phyloP scores from a whole-genome alignment of 2,329 filamentous ascomycete genomes.

The Fusarium aywerte region DNA sequence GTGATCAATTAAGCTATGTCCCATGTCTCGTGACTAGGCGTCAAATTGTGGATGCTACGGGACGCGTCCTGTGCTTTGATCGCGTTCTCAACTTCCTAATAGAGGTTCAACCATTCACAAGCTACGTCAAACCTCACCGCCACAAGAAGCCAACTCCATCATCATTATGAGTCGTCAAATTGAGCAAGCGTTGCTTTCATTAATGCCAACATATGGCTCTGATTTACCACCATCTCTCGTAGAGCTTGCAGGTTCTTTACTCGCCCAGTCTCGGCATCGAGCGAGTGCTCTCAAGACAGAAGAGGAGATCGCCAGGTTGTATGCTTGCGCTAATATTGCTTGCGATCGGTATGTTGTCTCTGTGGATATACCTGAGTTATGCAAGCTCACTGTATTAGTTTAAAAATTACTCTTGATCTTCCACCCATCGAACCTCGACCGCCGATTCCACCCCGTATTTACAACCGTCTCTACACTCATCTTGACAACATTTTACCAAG shows the following conservation, averaged over 20 bases:
- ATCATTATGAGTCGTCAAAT: slow-evolving; percentile 78
- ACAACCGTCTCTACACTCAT: slow-evolving; percentile 84
- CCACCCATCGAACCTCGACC: slow-evolving; percentile 80
- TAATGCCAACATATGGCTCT: slow-evolving; percentile 78
- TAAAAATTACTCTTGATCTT: slow-evolving; percentile 80
- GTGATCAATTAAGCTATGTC: slow-evolving; percentile 5
- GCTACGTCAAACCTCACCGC: background rate
- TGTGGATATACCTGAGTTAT: no score
- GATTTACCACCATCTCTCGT: slow-evolving; percentile 75
- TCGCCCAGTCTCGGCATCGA: slow-evolving; percentile 82
- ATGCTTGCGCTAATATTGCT: slow-evolving; percentile 88
- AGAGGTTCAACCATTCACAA: background rate
- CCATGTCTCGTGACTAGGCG: slow-evolving; percentile 36
- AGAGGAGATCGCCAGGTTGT: slow-evolving; percentile 86
- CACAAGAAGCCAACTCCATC: slow-evolving; percentile 2
- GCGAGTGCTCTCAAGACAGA: slow-evolving; percentile 83
- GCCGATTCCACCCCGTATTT: slow-evolving; percentile 81
- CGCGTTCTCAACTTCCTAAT: slow-evolving; percentile 21
- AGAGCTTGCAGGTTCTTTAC: slow-evolving; percentile 76
- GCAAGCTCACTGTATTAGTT: slow-evolving; percentile 56
- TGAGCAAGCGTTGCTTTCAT: slow-evolving; percentile 76
- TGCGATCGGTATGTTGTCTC: slow-evolving; percentile 74
- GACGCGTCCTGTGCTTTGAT: slow-evolving; percentile 25
- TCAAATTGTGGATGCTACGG: slow-evolving; percentile 1
- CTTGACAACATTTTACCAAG: slow-evolving; percentile 76